These are phyloP conservation scores for Brassica nigra DNA, from an alignment of 345 rosid genomes.

Conservation along the genomic window DNA sequence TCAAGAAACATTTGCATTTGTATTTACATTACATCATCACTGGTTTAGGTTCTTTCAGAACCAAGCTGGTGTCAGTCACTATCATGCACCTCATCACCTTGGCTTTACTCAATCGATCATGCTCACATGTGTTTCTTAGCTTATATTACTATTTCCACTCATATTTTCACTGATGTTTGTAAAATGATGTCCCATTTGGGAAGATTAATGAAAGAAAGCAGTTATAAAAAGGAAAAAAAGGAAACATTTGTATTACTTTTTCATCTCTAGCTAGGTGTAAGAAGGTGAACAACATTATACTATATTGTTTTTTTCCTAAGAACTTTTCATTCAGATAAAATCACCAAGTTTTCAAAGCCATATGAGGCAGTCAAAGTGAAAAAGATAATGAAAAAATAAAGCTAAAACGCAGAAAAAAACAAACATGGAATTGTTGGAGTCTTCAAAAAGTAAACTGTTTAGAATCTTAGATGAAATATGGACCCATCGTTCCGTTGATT, in stretches of 20 bases:
- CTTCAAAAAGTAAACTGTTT: background rate
- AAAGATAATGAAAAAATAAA: background rate
- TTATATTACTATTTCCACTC: too few relatives aligned
- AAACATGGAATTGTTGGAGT: background rate
- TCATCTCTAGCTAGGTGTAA: background rate
- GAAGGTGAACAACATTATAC: slow-evolving; percentile 1
- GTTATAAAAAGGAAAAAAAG: too few relatives aligned
- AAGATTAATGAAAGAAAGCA: too few relatives aligned
- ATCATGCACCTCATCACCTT: too few relatives aligned
- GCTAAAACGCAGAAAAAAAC: background rate
- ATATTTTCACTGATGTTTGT: too few relatives aligned
- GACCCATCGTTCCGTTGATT: background rate
- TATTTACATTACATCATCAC: too few relatives aligned
- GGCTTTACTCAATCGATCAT: too few relatives aligned
- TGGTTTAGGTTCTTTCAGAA: too few relatives aligned
- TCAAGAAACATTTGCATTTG: too few relatives aligned
- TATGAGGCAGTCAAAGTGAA: background rate
- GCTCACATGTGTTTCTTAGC: too few relatives aligned
- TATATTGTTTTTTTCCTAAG: background rate
- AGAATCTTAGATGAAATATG: background rate
- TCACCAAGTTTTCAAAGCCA: background rate
- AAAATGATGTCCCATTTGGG: too few relatives aligned
- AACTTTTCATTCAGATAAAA: background rate
- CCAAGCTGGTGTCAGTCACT: too few relatives aligned
- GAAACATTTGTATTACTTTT: background rate